Evolutionary conservation across 1,139 yeast species (phyloP).

Genomic region (Candida pseudocylindracea): DNA sequence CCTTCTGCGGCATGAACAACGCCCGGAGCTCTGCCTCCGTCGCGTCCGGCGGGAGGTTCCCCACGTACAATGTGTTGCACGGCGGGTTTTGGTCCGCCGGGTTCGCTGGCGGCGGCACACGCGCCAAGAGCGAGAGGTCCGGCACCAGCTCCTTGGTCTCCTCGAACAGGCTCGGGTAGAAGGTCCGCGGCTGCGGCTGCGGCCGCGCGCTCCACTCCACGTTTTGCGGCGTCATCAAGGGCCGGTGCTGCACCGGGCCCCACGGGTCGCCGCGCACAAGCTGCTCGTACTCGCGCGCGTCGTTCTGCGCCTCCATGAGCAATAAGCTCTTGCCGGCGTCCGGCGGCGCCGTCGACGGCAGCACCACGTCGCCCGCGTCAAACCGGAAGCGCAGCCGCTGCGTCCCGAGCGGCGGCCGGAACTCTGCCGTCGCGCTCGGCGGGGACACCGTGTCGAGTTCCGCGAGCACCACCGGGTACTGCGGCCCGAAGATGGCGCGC

Average conservation of each 20-base stretch:
- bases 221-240: constrained; percentile 5
- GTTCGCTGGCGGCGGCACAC: constrained; percentile 90
- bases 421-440: background rate
- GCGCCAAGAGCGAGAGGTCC: constrained; percentile 46
- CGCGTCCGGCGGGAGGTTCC: constrained; percentile 93
- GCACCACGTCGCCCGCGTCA: constrained; percentile 24
- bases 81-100: constrained; percentile 99
- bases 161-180: constrained; percentile 2
- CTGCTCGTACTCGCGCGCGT: constrained; percentile 27
- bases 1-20: constrained; percentile 72
- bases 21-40: constrained; percentile 83
- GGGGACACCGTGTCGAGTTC: constrained; percentile 13
- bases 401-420: constrained; percentile 8
- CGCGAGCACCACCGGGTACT: constrained; percentile 26
- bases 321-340: constrained; percentile 22
- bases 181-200: constrained; percentile 9
- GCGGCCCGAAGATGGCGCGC: constrained; percentile 40
- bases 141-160: constrained; percentile 23
- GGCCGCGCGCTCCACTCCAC: background rate
- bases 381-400: constrained; percentile 51
- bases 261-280: constrained; percentile 12
- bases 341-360: constrained; percentile 5
- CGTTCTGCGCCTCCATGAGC: constrained; percentile 31
- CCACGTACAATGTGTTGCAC: constrained; percentile 89
- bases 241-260: constrained; percentile 16